Evolutionary conservation across 495 filamentous ascomycete species (phyloP), one percentile per base, ranked within the genome.

Genomic region (Penicillium herquei): DNA sequence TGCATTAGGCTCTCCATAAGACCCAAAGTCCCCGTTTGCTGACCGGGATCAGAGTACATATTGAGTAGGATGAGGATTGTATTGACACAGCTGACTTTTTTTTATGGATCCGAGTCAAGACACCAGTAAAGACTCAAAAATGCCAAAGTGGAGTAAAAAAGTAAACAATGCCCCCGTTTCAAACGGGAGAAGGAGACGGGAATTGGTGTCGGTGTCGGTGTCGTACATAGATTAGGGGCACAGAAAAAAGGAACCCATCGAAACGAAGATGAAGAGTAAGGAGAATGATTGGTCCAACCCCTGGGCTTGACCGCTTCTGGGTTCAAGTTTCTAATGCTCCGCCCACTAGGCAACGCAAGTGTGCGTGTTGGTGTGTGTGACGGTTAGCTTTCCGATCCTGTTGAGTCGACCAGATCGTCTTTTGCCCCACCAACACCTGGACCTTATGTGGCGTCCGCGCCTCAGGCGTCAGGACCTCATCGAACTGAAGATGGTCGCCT

Each of bases 381-480:
- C 50, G 39, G 39, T 34, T 42, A 52, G 50, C 34, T 35, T 51
- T 52, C 39, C 14, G 34, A 45, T 42, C 16, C 34, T 10, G 34
- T 37, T 33, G 10, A 39, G 30, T 46, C 39, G 54, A 39, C 26
- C 50, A 43, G 54, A 61, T 57, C 59, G 39, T 49, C 55, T 44
- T n/a, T 35, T 53, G 62, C 50, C 56, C 56, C 63, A 62, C 60
- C 12, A 35, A 43, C 33, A 67, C 64, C 57, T 58, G 49, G 64
- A 43, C 64, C 57, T 58, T 61, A 13, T 47, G 64, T 67, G 61
- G 64, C 63, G 60, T 62, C 52, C 52, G 35, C 59, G 57, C 60
- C 63, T 58, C 57, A 57, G 54, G 58, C 53, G 48, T 57, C 52
- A 58, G 54, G 45, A 55, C 51, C 60, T 47, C 21, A 52, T 52